Conservation (phyloP, 2,329 filamentous ascomycete species). For the Trichothecium roseum region DNA sequence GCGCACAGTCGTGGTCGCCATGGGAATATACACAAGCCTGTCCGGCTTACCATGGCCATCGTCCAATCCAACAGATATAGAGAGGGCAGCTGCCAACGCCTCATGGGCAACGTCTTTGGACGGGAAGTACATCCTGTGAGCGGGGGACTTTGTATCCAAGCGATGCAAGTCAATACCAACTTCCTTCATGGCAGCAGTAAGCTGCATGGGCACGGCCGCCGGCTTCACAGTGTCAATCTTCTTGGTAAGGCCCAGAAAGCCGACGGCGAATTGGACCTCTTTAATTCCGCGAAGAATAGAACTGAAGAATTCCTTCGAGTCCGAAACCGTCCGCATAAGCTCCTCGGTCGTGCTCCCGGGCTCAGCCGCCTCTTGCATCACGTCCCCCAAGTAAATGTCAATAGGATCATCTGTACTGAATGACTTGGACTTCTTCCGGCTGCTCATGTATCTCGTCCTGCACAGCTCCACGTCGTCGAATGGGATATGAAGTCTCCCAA, state of each 20-base stretch:
- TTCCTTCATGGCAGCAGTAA: slow-evolving; percentile 93
- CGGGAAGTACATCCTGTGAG: slow-evolving; percentile 97
- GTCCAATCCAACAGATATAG: slow-evolving; percentile 83
- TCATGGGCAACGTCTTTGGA: slow-evolving; percentile 89
- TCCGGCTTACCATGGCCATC: slow-evolving; percentile 81
- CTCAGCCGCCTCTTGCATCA: slow-evolving; percentile 63
- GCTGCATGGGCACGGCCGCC: slow-evolving; percentile 58
- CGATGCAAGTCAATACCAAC: slow-evolving; percentile 87
- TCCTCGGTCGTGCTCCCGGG: slow-evolving; percentile 56
- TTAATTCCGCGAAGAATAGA: slow-evolving; percentile 88
- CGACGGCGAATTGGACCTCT: slow-evolving; percentile 90
- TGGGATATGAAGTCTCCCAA: slow-evolving; percentile 82
- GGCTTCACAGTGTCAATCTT: slow-evolving; percentile 60
- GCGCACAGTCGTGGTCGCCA: slow-evolving; percentile 91
- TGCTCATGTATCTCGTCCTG: slow-evolving; percentile 33
- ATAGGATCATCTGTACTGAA: slow-evolving; percentile 31
- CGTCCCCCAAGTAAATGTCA: slow-evolving; percentile 58
- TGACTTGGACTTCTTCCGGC: slow-evolving; percentile 12
- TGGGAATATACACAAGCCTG: slow-evolving; percentile 84
- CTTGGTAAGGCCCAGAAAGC: slow-evolving; percentile 80
- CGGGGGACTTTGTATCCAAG: slow-evolving; percentile 82
- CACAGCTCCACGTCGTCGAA: slow-evolving; percentile 73
- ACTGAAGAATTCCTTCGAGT: slow-evolving; percentile 84
- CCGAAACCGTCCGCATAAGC: slow-evolving; percentile 74
- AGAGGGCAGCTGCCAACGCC: slow-evolving; percentile 82